Evolutionary conservation across 345 rosid species (phyloP), one percentile per base, ranked within the genome.

Genomic region (Eucalyptus caleyi): DNA sequence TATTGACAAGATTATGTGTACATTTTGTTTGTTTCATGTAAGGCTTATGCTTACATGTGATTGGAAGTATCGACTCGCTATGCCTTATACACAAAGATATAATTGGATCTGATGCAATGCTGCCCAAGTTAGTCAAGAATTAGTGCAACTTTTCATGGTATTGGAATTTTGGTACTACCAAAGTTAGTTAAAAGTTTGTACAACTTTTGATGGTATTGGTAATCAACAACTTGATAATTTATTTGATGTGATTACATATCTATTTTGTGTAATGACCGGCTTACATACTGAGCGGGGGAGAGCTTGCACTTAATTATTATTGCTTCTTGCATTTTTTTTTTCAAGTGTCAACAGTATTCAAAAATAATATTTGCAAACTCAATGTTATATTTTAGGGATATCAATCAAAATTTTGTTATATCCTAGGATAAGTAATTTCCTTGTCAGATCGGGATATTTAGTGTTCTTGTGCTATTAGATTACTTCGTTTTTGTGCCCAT

Each of bases 1-100:
- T n/a, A n/a, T 2, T 1, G 3, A n/a, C 11, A 1, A 7, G 40
- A 65, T 65, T 65, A 15, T 0, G 5, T 65, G 15, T 16, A 65
- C 7, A 5, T 15, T 65, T 30, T 3, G 0, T 65, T 65, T n/a
- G 18, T 4, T 65, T 65, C 19, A 7, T n/a, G 77, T n/a, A 15
- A 65, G 7, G 34, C 1, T 62, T 9, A 13, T 30, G 34, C 34
- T 62, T 30, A 30, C 69, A 62, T 1, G 0, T 14, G 32, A 62
- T 62, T 30, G 77, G 37, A 65, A 1, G 77, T 14, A 16, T 65
- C 14, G 32, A 30, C 19, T 16, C 4, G 5, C 5, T n/a, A n/a
- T n/a, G 6, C 72, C 72, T 65, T 14, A 4, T 30, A 62, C 16
- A 62, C 5, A 65, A 62, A 62, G 5, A 65, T 65, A 65, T 30